phyloP scores from a whole-genome alignment of 2,329 filamentous ascomycete species.

The Alternaria solani region DNA sequence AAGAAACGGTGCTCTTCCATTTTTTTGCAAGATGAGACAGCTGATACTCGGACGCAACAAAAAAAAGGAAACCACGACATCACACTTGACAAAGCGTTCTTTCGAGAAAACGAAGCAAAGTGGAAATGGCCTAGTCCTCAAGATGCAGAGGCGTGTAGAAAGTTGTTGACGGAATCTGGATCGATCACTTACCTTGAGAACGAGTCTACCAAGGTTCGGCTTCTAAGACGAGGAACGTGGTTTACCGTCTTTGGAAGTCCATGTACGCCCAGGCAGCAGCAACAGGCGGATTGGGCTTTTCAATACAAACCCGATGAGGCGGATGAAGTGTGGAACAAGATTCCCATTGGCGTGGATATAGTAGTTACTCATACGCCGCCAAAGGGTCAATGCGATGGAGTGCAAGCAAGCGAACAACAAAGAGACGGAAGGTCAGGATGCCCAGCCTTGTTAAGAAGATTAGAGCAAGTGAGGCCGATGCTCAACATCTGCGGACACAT shows the following conservation, averaged over 20 bases:
- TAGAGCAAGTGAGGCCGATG: slow-evolving; percentile 69
- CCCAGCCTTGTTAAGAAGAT: slow-evolving; percentile 62
- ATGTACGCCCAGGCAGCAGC: slow-evolving; percentile 62
- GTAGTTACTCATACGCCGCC: slow-evolving; percentile 77
- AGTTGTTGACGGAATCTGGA: slow-evolving; percentile 59
- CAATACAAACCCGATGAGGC: slow-evolving; percentile 62
- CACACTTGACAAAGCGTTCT: slow-evolving; percentile 72
- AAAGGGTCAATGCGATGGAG: slow-evolving; percentile 63
- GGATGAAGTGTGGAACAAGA: slow-evolving; percentile 64
- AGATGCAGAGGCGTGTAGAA: slow-evolving; percentile 62
- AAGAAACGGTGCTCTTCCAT: not conserved
- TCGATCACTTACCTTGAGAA: slow-evolving; percentile 73
- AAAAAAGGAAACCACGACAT: slow-evolving; percentile 79
- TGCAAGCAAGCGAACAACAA: not conserved
- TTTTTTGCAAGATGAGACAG: not conserved
- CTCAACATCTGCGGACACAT: slow-evolving; percentile 77
- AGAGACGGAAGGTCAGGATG: slow-evolving; percentile 62
- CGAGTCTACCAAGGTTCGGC: slow-evolving; percentile 60
- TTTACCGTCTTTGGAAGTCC: slow-evolving; percentile 78
- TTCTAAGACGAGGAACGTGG: slow-evolving; percentile 66
- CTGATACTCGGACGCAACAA: slow-evolving; percentile 2
- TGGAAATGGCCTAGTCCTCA: slow-evolving; percentile 67
- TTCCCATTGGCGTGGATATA: slow-evolving; percentile 70
- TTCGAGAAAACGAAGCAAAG: slow-evolving; percentile 59
- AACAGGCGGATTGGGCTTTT: slow-evolving; percentile 70